Percentiles rank a stretch among this genome's conserved stretches.
Conservation (phyloP, 2,329 filamentous ascomycete species). For the Hypoxylon sp. region DNA sequence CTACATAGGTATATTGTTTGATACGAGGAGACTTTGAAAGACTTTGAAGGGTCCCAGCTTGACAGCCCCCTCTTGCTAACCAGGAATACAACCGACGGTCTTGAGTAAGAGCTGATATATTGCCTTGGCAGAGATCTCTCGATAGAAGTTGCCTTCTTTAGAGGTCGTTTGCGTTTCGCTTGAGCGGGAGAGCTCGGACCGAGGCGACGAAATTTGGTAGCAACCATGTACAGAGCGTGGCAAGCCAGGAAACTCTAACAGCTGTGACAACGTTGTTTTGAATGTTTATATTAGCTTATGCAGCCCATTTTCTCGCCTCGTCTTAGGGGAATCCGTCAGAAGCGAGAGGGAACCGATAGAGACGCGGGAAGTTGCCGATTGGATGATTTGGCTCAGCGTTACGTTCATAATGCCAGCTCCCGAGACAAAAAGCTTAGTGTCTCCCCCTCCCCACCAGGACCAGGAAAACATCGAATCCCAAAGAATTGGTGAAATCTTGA, state of each 20-base stretch:
- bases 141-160: conserved; percentile 1
- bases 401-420: conserved; percentile 30
- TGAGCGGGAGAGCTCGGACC: conserved; percentile 20
- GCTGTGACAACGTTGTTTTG: conserved; percentile 13
- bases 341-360: conserved; percentile 19
- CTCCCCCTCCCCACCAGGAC: conserved; percentile 24
- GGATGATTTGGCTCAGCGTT: conserved; percentile 28
- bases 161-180: conserved; percentile 14
- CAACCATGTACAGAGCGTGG: conserved; percentile 16
- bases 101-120: conserved; percentile 28
- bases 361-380: conserved; percentile 32
- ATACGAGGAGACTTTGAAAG: conserved; percentile 14
- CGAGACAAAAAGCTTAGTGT: conserved; percentile 39
- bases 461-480: conserved; percentile 26
- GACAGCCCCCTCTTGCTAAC: conserved; percentile 9
- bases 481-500: conserved; percentile 21
- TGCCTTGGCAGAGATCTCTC: conserved; percentile 29
- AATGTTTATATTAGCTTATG: conserved; percentile 26
- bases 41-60: conserved; percentile 22
- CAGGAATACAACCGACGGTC: conserved; percentile 13
- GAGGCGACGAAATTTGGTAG: conserved; percentile 3
- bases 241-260: conserved; percentile 2
- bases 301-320: conserved; percentile 19
- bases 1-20: no score
- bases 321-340: conserved; percentile 15